These are phyloP conservation scores for Panaeolus cyanescens DNA, from an alignment of 768 basidiomycete genomes.

Conservation along the genomic window DNA sequence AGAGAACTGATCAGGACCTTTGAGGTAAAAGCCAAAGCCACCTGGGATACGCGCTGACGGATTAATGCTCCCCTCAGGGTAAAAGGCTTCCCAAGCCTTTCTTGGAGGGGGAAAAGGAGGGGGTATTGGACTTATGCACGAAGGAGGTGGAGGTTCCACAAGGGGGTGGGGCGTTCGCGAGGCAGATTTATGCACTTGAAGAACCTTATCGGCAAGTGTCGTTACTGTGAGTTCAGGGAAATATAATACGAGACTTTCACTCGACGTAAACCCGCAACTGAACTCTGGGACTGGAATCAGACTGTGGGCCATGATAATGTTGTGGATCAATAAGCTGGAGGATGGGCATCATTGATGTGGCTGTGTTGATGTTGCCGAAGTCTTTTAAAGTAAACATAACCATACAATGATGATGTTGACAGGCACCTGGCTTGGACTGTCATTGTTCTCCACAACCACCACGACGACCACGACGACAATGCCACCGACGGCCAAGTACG, in stretches of 20 bases:
- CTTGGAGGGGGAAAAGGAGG: conserved; percentile 13
- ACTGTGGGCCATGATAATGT: background rate
- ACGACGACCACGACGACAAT: conserved; percentile 7
- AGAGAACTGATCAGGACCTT: conserved; percentile 49
- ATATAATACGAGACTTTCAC: background rate
- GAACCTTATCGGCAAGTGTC: background rate
- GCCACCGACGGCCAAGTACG: conserved; percentile 18
- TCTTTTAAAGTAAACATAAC: background rate
- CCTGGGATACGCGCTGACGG: conserved; percentile 52
- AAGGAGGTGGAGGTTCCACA: background rate
- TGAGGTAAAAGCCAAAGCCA: conserved; percentile 73
- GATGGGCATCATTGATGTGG: background rate
- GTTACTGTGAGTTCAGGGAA: background rate
- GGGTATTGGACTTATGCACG: background rate
- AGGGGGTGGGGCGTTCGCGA: background rate
- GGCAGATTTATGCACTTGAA: background rate
- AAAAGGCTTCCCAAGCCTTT: conserved; percentile 63
- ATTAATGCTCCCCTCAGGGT: conserved; percentile 62
- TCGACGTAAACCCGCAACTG: background rate
- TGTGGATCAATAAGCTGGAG: background rate
- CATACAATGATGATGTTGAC: background rate
- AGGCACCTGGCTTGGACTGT: background rate
- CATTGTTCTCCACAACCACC: background rate
- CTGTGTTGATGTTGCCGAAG: background rate
- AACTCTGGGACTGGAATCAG: background rate